Evolutionary conservation across 768 basidiomycete species (phyloP).

Genomic region (Lentinula aciculospora): DNA sequence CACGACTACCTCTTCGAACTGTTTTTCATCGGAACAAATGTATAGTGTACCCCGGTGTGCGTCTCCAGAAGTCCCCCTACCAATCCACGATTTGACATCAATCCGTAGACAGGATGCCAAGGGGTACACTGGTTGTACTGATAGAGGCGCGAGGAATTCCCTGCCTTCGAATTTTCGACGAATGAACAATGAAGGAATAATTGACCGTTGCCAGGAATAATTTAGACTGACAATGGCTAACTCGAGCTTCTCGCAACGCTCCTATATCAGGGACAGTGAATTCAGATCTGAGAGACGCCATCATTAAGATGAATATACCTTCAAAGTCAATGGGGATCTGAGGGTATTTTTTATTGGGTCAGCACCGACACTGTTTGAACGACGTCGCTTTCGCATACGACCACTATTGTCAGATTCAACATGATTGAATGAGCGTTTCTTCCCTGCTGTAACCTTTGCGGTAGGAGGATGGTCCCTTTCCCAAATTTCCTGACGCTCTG

Average conservation of each 20-base stretch:
- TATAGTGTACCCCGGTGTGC: neutral
- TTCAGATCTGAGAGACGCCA: neutral
- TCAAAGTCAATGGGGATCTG: neutral
- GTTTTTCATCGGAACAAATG: neutral
- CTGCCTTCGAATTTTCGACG: neutral
- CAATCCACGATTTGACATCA: neutral
- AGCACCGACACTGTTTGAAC: neutral
- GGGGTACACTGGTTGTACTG: neutral
- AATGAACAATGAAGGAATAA: neutral
- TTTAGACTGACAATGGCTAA: neutral
- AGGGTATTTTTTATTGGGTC: neutral
- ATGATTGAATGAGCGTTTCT: neutral
- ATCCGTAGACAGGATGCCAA: neutral
- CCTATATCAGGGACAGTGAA: neutral
- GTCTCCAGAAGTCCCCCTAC: neutral
- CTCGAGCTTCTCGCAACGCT: neutral
- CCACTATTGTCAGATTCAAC: neutral
- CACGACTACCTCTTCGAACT: neutral
- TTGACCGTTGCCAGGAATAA: neutral
- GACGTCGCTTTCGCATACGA: neutral
- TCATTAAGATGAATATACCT: neutral
- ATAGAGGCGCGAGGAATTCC: neutral
- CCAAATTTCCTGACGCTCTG: neutral
- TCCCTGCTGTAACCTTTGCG: neutral
- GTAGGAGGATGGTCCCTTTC: neutral